Conservation (phyloP, 108 stramenopile species). For the Fragilaria crotonensis region DNA sequence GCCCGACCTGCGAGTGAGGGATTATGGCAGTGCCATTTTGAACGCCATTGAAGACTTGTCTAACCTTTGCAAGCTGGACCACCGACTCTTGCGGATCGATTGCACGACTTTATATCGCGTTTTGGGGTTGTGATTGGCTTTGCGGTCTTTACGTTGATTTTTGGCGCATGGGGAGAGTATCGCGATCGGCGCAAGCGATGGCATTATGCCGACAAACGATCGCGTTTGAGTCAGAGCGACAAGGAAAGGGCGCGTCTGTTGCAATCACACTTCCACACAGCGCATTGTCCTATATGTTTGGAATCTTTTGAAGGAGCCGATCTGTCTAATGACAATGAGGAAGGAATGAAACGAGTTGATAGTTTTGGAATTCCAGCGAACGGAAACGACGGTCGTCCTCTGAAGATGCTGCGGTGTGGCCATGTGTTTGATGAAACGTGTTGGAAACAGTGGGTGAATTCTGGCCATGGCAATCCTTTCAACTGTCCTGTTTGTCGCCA, state of each 20-base stretch:
- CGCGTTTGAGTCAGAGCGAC: slow-evolving; percentile 56
- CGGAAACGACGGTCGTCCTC: slow-evolving; percentile 59
- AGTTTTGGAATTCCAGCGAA: slow-evolving; percentile 57
- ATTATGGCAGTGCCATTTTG: slow-evolving; percentile 57
- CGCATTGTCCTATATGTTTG: slow-evolving; percentile 73
- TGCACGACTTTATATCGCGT: slow-evolving; percentile 63
- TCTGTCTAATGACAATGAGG: slow-evolving; percentile 7
- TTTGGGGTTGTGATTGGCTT: slow-evolving; percentile 81
- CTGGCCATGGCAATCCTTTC: slow-evolving; percentile 70
- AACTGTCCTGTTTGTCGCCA: slow-evolving; percentile 81
- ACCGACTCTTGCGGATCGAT: background rate
- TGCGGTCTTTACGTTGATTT: slow-evolving; percentile 71
- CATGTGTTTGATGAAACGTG: slow-evolving; percentile 84
- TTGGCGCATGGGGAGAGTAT: slow-evolving; percentile 83
- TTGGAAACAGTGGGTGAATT: slow-evolving; percentile 74
- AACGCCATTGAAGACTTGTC: slow-evolving; percentile 54
- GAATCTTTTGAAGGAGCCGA: slow-evolving; percentile 46
- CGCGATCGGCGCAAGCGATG: slow-evolving; percentile 68
- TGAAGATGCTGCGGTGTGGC: slow-evolving; percentile 80
- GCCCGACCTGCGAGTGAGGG: slow-evolving; percentile 52
- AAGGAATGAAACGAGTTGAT: slow-evolving; percentile 36
- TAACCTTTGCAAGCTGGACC: background rate
- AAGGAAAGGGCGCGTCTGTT: slow-evolving; percentile 58
- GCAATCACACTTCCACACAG: slow-evolving; percentile 57
- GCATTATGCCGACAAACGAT: slow-evolving; percentile 51